Percentiles rank a stretch among this genome's conserved stretches.
Evolutionary conservation across 345 rosid genomes (phyloP).

Genomic region (Eucalyptus lansdowneana): DNA sequence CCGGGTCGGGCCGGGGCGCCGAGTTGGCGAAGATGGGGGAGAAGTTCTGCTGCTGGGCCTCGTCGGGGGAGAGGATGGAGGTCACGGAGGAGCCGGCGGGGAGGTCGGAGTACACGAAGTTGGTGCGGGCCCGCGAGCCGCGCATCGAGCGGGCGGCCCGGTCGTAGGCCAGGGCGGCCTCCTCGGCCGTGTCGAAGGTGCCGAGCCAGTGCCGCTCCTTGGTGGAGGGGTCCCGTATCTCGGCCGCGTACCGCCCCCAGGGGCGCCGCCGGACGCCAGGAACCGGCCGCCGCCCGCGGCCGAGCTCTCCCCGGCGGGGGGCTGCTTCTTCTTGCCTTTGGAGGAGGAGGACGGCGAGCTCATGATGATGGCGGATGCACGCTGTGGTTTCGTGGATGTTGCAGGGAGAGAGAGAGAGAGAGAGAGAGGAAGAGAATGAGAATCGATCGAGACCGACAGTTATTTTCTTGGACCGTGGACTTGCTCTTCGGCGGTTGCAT

Average conservation of each 20-base stretch:
- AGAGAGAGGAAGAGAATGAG: background rate
- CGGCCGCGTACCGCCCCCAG: conserved; percentile 85
- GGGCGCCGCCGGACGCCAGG: conserved; percentile 73
- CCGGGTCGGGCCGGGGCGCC: background rate
- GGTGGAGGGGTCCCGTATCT: conserved; percentile 74
- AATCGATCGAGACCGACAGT: background rate
- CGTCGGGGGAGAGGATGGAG: conserved; percentile 52
- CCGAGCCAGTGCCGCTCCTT: conserved; percentile 89
- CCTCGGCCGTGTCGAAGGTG: conserved; percentile 77
- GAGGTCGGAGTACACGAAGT: conserved; percentile 75
- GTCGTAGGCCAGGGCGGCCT: conserved; percentile 81
- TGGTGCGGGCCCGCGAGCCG: conserved; percentile 63
- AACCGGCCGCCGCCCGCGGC: conserved; percentile 13
- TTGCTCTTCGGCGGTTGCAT: background rate
- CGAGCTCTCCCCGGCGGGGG: conserved; percentile 3
- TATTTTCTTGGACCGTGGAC: background rate
- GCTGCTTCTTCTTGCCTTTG: conserved; percentile 49
- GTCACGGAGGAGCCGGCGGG: conserved; percentile 70
- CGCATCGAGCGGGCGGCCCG: conserved; percentile 78
- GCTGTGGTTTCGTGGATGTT: background rate
- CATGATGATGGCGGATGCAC: conserved; percentile 9
- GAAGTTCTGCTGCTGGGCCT: background rate
- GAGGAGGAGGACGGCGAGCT: conserved; percentile 29
- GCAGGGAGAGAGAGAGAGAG: background rate
- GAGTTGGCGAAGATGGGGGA: background rate